Evolutionary conservation across 2,329 filamentous ascomycete species (phyloP).

Genomic region (Madurella mycetomatis): DNA sequence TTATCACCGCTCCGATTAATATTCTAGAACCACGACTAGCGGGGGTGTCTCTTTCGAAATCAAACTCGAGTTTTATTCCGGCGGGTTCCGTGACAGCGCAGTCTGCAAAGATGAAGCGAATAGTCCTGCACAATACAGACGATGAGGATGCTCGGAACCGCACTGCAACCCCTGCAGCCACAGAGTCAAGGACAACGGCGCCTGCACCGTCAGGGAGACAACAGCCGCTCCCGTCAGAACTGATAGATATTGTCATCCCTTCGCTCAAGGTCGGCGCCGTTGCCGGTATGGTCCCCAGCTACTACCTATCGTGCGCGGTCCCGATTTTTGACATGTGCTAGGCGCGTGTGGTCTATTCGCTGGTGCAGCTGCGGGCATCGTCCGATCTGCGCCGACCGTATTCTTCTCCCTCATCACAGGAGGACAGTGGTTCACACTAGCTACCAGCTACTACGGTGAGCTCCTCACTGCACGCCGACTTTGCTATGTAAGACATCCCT

Average conservation of each 20-base stretch:
- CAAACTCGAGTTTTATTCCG: no score
- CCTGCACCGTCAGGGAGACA: neutral
- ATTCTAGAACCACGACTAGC: no score
- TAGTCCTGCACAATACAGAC: neutral
- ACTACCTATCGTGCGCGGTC: neutral
- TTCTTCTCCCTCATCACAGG: constrained; percentile 70
- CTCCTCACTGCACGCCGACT: neutral
- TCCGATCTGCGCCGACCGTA: constrained; percentile 61
- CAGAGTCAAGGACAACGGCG: constrained; percentile 1
- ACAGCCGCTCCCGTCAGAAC: constrained; percentile 38
- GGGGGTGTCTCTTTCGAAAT: no score
- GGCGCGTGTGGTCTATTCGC: constrained; percentile 58
- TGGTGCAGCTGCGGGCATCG: constrained; percentile 66
- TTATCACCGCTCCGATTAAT: no score
- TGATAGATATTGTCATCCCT: constrained; percentile 40
- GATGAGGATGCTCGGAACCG: neutral
- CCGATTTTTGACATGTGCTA: constrained; percentile 27
- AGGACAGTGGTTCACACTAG: constrained; percentile 76
- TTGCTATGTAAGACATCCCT: neutral
- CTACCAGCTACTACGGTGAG: constrained; percentile 71
- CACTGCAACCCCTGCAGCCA: neutral
- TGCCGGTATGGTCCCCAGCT: constrained; percentile 44
- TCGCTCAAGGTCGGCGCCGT: constrained; percentile 57
- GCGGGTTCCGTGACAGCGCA: no score
- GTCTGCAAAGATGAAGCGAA: neutral